Evolutionary conservation across 371 early-diverging fungal species (phyloP).

Genomic region (Zychaea mexicana): DNA sequence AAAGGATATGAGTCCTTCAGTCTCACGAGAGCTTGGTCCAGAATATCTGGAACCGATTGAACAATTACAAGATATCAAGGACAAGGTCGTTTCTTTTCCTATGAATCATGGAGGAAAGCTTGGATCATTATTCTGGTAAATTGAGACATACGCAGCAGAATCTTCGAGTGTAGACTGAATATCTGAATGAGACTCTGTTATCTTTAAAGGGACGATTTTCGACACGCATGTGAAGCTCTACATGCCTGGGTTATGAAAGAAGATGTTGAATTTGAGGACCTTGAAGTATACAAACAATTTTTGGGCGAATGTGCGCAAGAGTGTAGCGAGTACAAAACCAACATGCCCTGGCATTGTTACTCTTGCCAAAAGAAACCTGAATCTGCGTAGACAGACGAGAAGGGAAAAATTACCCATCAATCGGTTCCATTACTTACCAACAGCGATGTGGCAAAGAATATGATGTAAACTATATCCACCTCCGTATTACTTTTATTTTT

Average conservation of each 20-base stretch:
- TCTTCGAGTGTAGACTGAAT: too few relatives aligned
- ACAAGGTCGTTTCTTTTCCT: conserved; percentile 12
- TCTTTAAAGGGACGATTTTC: conserved; percentile 26
- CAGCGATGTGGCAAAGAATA: too few relatives aligned
- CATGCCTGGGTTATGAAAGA: conserved; percentile 14
- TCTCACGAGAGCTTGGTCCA: conserved; percentile 5
- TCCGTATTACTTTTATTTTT: too few relatives aligned
- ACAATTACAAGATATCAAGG: conserved; percentile 1
- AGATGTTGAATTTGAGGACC: conserved; percentile 15
- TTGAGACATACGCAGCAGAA: too few relatives aligned
- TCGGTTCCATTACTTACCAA: too few relatives aligned
- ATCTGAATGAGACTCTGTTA: not conserved
- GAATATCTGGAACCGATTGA: conserved; percentile 7
- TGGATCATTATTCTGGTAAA: conserved; percentile 11
- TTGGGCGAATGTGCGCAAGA: conserved; percentile 13
- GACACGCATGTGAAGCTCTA: conserved; percentile 17
- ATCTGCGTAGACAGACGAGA: too few relatives aligned
- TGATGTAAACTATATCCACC: too few relatives aligned
- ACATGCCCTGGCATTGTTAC: conserved; percentile 10
- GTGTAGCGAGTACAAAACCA: conserved; percentile 7
- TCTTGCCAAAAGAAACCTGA: not conserved
- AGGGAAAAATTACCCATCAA: too few relatives aligned
- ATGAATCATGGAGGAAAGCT: conserved; percentile 17
- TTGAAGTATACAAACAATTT: conserved; percentile 9
- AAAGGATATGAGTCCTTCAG: conserved; percentile 7